phyloP scores from a whole-genome alignment of 192 early-diverging fungal genomes.

The Podochytrium sp. region DNA sequence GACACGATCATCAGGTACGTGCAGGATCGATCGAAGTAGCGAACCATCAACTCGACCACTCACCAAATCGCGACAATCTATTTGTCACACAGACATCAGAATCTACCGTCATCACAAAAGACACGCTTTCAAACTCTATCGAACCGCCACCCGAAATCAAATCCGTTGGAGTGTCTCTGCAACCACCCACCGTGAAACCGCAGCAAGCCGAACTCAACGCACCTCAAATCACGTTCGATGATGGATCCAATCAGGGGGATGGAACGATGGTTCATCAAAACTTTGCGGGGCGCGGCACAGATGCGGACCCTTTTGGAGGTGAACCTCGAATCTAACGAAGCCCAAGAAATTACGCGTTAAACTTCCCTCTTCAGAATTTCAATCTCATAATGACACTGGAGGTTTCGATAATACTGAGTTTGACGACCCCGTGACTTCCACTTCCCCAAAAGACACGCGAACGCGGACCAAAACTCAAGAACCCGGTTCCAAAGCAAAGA shows the following conservation, averaged over 20 bases:
- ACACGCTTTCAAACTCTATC: not conserved
- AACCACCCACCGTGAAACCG: constrained; percentile 23
- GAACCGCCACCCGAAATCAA: constrained; percentile 25
- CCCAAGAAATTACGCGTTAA: too few relatives aligned
- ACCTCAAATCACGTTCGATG: not conserved
- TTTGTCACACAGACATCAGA: not conserved
- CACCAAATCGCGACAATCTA: not conserved
- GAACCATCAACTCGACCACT: not conserved
- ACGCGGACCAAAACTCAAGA: not conserved
- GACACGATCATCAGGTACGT: too few relatives aligned
- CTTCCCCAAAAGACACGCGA: not conserved
- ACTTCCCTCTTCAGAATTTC: too few relatives aligned
- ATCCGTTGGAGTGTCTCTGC: constrained; percentile 27
- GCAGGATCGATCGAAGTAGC: too few relatives aligned
- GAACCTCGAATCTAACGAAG: too few relatives aligned
- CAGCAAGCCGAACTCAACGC: constrained; percentile 21
- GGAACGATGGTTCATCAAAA: too few relatives aligned
- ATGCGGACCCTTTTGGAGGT: too few relatives aligned
- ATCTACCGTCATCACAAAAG: constrained; percentile 7
- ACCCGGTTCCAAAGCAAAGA: not conserved
- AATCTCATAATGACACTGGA: too few relatives aligned
- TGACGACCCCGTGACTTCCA: not conserved
- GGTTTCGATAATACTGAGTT: not conserved
- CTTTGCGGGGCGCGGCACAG: too few relatives aligned
- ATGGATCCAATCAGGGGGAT: too few relatives aligned